Conservation (phyloP, 495 filamentous ascomycete species). For the Aspergillus conjunctus region DNA sequence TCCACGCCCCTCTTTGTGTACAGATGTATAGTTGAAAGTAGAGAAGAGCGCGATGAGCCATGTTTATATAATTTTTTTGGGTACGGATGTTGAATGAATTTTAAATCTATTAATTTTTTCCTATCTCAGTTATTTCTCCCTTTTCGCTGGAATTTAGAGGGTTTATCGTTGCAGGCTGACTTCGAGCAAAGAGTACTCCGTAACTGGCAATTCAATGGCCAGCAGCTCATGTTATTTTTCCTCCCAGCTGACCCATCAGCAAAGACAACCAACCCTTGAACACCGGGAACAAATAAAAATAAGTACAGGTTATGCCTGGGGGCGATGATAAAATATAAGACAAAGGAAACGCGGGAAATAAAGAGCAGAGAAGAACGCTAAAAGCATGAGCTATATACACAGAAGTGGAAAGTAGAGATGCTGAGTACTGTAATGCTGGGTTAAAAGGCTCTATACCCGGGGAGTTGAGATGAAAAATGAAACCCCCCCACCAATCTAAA, state of each 20-base stretch:
- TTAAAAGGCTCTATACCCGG: neutral
- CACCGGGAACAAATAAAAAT: neutral
- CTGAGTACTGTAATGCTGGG: neutral
- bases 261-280: too few species aligned
- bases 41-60: slow-evolving; percentile 29
- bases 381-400: neutral
- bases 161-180: neutral
- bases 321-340: neutral
- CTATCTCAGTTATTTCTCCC: neutral
- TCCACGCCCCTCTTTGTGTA: slow-evolving; percentile 33
- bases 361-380: slow-evolving; percentile 1
- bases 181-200: too few species aligned
- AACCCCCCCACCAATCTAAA: neutral
- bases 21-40: slow-evolving; percentile 37
- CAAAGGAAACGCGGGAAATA: slow-evolving; percentile 7
- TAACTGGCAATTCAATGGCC: neutral
- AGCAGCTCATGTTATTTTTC: neutral
- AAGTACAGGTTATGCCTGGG: neutral
- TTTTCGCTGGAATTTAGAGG: neutral
- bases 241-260: too few species aligned
- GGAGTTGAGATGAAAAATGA: slow-evolving; percentile 8
- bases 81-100: slow-evolving; percentile 24
- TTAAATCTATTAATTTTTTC: slow-evolving; percentile 7
- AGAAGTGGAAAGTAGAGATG: slow-evolving; percentile 3
- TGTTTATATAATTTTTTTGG: slow-evolving; percentile 13